phyloP scores from a whole-genome alignment of 2,329 filamentous ascomycete genomes.

The Fusarium succisae region DNA sequence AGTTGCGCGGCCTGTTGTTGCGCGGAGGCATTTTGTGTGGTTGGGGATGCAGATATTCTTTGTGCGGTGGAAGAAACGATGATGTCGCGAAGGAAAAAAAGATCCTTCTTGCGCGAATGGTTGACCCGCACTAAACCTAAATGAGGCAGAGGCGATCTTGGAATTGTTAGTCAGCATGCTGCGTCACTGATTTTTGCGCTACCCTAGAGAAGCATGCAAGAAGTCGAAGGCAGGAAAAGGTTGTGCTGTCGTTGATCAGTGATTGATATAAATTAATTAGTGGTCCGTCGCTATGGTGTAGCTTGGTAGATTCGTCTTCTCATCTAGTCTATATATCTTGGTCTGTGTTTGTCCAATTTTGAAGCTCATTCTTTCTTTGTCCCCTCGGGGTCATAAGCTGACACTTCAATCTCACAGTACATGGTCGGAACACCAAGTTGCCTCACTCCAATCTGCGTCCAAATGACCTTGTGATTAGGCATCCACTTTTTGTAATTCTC shows the following conservation, averaged over 20 bases:
- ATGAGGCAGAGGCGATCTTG: not conserved
- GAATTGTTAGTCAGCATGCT: slow-evolving; percentile 8
- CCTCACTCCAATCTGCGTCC: slow-evolving; percentile 61
- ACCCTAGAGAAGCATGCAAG: not conserved
- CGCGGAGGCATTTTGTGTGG: slow-evolving; percentile 22
- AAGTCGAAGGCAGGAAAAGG: accelerated
- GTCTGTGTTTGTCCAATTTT: not conserved
- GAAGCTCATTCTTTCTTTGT: not conserved
- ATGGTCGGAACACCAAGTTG: slow-evolving; percentile 58
- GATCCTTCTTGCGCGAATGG: slow-evolving; percentile 15
- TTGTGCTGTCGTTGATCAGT: not conserved
- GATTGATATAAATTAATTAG: not conserved
- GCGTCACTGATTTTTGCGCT: not conserved
- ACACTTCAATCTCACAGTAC: slow-evolving; percentile 66
- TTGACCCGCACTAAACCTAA: slow-evolving; percentile 9
- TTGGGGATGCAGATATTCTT: not conserved
- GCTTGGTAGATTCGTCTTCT: accelerated
- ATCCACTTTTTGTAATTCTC: slow-evolving; percentile 58
- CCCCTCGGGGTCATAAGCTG: slow-evolving; percentile 44
- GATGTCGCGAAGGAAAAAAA: slow-evolving; percentile 36
- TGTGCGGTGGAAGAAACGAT: slow-evolving; percentile 8
- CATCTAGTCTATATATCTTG: accelerated
- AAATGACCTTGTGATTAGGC: slow-evolving; percentile 60
- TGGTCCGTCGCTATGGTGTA: accelerated
- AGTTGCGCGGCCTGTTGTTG: slow-evolving; percentile 22